Percentiles rank a stretch among this genome's conserved stretches.
Evolutionary conservation across 148 eudicot genomes (phyloP).

Genomic region (Fagopyrum homotropicum): DNA sequence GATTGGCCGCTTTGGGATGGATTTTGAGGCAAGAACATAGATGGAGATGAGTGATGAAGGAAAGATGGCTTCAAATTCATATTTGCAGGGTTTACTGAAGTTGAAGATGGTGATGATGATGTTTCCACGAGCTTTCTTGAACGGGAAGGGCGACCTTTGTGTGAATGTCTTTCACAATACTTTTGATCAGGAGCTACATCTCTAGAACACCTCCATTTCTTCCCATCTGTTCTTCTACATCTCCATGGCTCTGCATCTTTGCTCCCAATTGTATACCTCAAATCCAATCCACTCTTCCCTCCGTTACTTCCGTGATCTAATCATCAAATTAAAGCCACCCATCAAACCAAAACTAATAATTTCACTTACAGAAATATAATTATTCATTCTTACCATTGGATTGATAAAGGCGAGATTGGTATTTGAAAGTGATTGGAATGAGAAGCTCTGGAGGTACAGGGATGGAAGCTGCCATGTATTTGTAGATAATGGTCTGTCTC

Average conservation of each 20-base stretch:
- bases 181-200: constrained; percentile 81
- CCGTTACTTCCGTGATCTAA: constrained; percentile 1
- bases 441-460: constrained; percentile 74
- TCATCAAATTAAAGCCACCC: neutral
- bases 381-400: neutral
- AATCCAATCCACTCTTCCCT: constrained; percentile 26
- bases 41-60: neutral
- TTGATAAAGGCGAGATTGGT: constrained; percentile 1
- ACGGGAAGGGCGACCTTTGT: constrained; percentile 62
- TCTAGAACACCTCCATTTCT: constrained; percentile 81
- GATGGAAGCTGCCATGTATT: constrained; percentile 61
- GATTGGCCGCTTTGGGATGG: constrained; percentile 8
- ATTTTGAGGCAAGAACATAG: constrained; percentile 8
- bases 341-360: neutral
- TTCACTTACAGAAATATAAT: neutral
- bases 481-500: constrained; percentile 61
- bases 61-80: constrained; percentile 3
- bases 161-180: constrained; percentile 80
- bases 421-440: constrained; percentile 18
- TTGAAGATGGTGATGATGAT: neutral
- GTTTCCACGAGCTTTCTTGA: constrained; percentile 98
- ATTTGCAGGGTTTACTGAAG: constrained; percentile 3
- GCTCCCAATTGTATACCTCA: constrained; percentile 28
- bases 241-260: constrained; percentile 80
- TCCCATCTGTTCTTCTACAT: constrained; percentile 82